Percentiles rank a stretch among this genome's conserved stretches.
These are phyloP conservation scores for Fomitopsis serialis DNA, from an alignment of 768 basidiomycete species.

Conservation along the genomic window DNA sequence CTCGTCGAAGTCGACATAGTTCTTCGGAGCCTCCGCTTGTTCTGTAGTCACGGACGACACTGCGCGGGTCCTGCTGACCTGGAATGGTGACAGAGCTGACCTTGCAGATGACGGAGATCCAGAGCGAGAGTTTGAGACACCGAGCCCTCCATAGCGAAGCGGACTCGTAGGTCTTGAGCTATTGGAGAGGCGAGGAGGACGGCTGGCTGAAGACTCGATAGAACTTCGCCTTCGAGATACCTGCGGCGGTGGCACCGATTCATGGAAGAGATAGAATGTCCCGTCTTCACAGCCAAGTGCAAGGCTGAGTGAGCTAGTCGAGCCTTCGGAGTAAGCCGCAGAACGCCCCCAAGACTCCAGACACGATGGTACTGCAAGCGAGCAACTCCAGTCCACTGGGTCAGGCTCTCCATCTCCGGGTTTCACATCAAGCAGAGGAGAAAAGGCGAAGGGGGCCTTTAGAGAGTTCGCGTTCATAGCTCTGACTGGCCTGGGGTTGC, in stretches of 20 bases:
- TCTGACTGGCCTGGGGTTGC: no score
- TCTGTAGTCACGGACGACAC: slow-evolving; percentile 71
- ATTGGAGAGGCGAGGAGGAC: background rate
- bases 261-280: slow-evolving; percentile 28
- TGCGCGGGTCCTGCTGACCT: slow-evolving; percentile 52
- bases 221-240: background rate
- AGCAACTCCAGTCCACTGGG: slow-evolving; percentile 4
- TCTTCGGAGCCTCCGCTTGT: slow-evolving; percentile 71
- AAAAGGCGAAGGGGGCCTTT: slow-evolving; percentile 4
- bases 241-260: background rate
- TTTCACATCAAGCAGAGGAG: background rate
- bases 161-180: slow-evolving; percentile 13
- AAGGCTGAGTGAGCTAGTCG: slow-evolving; percentile 9
- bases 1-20: slow-evolving; percentile 77
- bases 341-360: slow-evolving; percentile 5
- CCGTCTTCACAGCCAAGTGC: slow-evolving; percentile 34
- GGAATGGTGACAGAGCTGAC: slow-evolving; percentile 39
- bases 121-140: slow-evolving; percentile 19
- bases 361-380: slow-evolving; percentile 1
- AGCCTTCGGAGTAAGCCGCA: background rate
- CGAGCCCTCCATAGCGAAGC: slow-evolving; percentile 8
- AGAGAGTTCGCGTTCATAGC: slow-evolving; percentile 1
- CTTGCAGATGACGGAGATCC: slow-evolving; percentile 33
- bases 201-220: background rate
- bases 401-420: background rate